Base-by-base conservation (phyloP, 768 basidiomycete genomes). In the Auriscalpium vulgare region DNA sequence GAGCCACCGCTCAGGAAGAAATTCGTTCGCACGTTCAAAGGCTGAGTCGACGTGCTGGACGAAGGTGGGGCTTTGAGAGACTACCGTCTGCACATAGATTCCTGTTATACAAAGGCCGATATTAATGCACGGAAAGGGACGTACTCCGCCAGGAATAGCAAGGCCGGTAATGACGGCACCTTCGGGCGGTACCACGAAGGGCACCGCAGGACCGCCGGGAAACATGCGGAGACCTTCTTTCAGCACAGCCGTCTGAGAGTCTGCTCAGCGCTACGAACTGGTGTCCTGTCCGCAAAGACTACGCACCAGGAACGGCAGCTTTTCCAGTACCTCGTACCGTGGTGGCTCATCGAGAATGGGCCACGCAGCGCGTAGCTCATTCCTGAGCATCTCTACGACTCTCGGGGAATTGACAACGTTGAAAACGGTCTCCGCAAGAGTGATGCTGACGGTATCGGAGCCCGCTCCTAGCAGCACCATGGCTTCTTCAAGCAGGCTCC, bases 201-300 rank as follows among this genome's bases (percentile, higher is more conserved):
- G 40, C 14, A 54, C 43, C 8, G 45, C 53, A 2, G 40, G 53
- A 13, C 9, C 36, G 17, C 34, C n/a, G 4, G 54, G 54, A 21
- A 47, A 17, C 34, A 54, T 35, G 21, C 53, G 53, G 1, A 54
- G 43, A 16, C 40, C 45, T 44, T 54, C 53, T 54, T 54, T 54
- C 19, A 54, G 43, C 8, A 54, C 43, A 10, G 53, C 53, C 19
- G 53, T 54, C 53, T 54, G 17, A 7, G 3, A 2, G 10, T 3
- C 11, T 5, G 23, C 5, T 29, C 23, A 29, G 23, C 23, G 23
- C 3, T 5, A 29, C 5, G 23, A 2, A n/a, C 23, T 52, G n/a
- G 19, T n/a, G 8, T 21, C 11, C 9, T 40, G 21, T 17, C 14
- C n/a, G 16, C 16, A 10, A 37, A 11, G 16, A 8, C 8, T 17